These are phyloP conservation scores for Jaenimonas drosophilae DNA, from an alignment of 208 protist genomes.

Conservation along the genomic window DNA sequence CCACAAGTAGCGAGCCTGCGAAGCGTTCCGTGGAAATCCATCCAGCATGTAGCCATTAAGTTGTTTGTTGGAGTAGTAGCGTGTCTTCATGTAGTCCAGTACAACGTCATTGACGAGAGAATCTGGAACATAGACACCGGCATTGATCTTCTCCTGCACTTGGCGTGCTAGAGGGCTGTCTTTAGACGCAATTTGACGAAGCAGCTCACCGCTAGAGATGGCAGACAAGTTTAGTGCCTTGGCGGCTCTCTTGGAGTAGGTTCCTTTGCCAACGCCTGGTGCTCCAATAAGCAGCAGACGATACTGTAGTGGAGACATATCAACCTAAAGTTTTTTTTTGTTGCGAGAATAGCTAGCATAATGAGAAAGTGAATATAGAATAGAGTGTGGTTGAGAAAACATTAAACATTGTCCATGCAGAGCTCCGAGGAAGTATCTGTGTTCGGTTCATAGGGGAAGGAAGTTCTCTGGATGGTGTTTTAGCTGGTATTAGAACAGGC, in stretches of 20 bases:
- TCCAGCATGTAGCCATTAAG: conserved; percentile 83
- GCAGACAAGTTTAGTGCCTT: conserved; percentile 55
- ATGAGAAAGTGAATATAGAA: too few species aligned
- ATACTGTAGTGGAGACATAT: conserved; percentile 17
- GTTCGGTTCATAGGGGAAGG: too few species aligned
- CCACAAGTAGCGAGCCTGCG: conserved; percentile 69
- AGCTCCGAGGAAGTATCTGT: too few species aligned
- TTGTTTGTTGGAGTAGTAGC: conserved; percentile 4
- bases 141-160: conserved; percentile 41
- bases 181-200: conserved; percentile 66
- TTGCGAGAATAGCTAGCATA: too few species aligned
- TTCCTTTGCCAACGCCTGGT: conserved; percentile 91
- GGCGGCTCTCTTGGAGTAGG: conserved; percentile 79
- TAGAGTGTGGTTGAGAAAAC: too few species aligned
- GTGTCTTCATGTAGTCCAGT: conserved; percentile 13
- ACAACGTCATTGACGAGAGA: conserved; percentile 67
- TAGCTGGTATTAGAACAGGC: too few species aligned
- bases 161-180: conserved; percentile 26
- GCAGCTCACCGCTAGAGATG: conserved; percentile 89
- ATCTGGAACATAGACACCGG: conserved; percentile 69
- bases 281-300: conserved; percentile 84
- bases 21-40: conserved; percentile 86
- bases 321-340: too few species aligned
- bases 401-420: too few species aligned
- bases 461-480: too few species aligned